A percentile compares a stretch with the other conserved stretches of the same genome.
These are phyloP conservation scores for Phytophthora fragariaefolia DNA, from an alignment of 352 stramenopile species.

Conservation along the genomic window DNA sequence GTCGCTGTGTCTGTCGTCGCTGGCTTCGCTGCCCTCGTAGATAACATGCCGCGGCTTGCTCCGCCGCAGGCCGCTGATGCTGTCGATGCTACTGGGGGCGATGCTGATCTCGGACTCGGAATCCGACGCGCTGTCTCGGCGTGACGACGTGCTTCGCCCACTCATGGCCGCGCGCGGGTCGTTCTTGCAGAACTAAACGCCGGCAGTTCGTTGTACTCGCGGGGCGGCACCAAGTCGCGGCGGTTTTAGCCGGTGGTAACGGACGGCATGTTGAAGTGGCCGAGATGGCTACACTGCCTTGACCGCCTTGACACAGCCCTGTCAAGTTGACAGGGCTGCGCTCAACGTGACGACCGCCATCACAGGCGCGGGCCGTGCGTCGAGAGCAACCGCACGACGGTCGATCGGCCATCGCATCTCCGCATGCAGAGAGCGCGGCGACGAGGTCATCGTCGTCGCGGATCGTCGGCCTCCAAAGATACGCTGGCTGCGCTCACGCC, in stretches of 20 bases:
- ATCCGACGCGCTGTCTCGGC: conserved; percentile 26
- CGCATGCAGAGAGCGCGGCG: not conserved
- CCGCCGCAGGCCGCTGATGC: conserved; percentile 20
- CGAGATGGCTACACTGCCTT: conserved; percentile 24
- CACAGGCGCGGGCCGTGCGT: conserved; percentile 13
- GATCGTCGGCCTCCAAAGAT: not conserved
- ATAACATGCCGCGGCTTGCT: conserved; percentile 34
- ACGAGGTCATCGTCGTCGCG: not conserved
- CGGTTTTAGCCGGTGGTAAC: too few relatives aligned
- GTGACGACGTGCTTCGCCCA: conserved; percentile 16
- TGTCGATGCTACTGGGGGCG: conserved; percentile 28
- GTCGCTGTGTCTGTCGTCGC: conserved; percentile 55
- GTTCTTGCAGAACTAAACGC: too few relatives aligned
- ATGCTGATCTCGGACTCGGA: conserved; percentile 38
- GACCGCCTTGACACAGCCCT: too few relatives aligned
- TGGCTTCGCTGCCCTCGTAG: conserved; percentile 33
- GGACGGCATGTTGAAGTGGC: not conserved
- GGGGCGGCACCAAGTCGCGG: too few relatives aligned
- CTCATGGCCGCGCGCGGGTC: conserved; percentile 29
- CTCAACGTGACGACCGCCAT: conserved; percentile 12
- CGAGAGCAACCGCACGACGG: conserved; percentile 11
- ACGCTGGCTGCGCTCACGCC: conserved; percentile 2
- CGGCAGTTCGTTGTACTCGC: too few relatives aligned
- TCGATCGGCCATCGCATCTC: too few relatives aligned
- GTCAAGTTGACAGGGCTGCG: not conserved